Evolutionary conservation across 2,329 filamentous ascomycete species (phyloP).

Genomic region (Coleophoma cylindrospora): DNA sequence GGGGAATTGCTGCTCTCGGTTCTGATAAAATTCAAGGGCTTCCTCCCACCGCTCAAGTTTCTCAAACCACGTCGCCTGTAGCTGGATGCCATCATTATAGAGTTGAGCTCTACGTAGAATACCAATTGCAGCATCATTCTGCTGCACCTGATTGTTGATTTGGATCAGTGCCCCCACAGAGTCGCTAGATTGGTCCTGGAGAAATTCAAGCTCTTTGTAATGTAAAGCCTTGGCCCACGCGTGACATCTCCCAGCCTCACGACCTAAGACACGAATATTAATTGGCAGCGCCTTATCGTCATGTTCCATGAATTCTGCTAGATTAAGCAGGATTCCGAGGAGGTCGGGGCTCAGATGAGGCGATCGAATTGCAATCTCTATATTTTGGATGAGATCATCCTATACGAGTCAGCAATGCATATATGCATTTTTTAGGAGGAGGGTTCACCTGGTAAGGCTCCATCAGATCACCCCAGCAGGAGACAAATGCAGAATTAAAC

Average conservation of each 20-base stretch:
- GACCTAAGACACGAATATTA: constrained; percentile 88
- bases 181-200: constrained; percentile 92
- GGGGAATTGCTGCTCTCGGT: constrained; percentile 68
- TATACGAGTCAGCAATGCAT: not conserved
- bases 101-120: constrained; percentile 94
- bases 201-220: constrained; percentile 97
- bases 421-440: too few relatives aligned
- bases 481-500: constrained; percentile 98
- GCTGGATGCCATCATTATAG: constrained; percentile 82
- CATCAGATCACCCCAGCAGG: constrained; percentile 96
- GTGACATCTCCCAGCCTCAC: constrained; percentile 93
- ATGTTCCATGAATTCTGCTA: constrained; percentile 99
- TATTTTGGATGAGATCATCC: constrained; percentile 91
- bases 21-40: constrained; percentile 84
- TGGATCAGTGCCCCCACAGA: constrained; percentile 96
- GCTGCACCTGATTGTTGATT: constrained; percentile 98
- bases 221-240: constrained; percentile 97
- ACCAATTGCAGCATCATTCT: constrained; percentile 96
- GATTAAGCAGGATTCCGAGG: constrained; percentile 84
- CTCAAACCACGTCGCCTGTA: constrained; percentile 98
- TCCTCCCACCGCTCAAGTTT: constrained; percentile 98
- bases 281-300: constrained; percentile 98
- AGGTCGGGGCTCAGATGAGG: constrained; percentile 95
- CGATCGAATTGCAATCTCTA: constrained; percentile 91
- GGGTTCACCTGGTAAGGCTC: constrained; percentile 65